Conservation (phyloP, 495 filamentous ascomycete species). For the Aspergillus taichungensis region DNA sequence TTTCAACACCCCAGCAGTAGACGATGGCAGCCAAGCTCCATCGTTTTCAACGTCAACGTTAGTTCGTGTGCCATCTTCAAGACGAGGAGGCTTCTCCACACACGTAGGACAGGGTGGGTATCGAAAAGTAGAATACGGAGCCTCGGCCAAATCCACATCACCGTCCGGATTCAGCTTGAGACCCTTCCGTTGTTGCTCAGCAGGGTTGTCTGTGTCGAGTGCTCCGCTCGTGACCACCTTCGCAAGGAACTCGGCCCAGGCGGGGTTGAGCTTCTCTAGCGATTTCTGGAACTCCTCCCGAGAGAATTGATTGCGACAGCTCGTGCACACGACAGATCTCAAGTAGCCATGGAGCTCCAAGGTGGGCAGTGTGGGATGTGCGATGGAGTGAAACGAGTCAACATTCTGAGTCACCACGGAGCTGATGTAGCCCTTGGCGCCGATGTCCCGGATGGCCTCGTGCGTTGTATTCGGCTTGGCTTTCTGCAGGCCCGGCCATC, state of each 20-base stretch:
- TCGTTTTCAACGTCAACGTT: conserved; percentile 66
- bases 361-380: conserved; percentile 67
- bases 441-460: conserved; percentile 61
- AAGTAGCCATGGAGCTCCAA: conserved; percentile 89
- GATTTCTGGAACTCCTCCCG: conserved; percentile 66
- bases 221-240: conserved; percentile 64
- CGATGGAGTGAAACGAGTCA: conserved; percentile 77
- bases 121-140: conserved; percentile 79
- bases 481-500: conserved; percentile 72
- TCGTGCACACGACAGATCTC: conserved; percentile 70
- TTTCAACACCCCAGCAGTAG: conserved; percentile 75
- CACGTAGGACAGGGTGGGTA: conserved; percentile 88
- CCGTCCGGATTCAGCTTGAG: conserved; percentile 88
- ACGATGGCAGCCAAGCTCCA: conserved; percentile 64
- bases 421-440: conserved; percentile 59
- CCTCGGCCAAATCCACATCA: conserved; percentile 83
- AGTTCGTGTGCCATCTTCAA: conserved; percentile 46
- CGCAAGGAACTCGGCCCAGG: conserved; percentile 70
- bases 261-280: conserved; percentile 72
- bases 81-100: conserved; percentile 52
- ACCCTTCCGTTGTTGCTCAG: conserved; percentile 56
- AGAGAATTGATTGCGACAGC: conserved; percentile 57
- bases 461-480: conserved; percentile 77
- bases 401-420: conserved; percentile 92
- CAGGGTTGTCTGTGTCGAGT: conserved; percentile 66